Conservation (phyloP, 2,329 filamentous ascomycete species). For the Neoarthrinium moseri region DNA sequence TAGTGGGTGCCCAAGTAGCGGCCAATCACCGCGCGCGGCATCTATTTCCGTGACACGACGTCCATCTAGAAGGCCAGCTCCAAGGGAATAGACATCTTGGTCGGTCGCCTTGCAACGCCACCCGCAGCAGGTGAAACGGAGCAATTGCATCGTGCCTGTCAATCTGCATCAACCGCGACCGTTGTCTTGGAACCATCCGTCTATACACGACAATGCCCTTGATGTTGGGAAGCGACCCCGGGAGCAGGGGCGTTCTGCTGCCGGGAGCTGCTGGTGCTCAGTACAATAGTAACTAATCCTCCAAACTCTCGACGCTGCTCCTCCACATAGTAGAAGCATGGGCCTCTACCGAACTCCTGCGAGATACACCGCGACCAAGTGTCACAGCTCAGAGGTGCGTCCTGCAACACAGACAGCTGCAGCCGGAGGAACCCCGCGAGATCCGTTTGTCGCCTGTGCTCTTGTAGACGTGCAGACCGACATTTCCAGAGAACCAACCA, state of each 20-base stretch:
- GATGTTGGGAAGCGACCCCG: too few species aligned
- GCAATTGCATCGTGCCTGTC: slow-evolving; percentile 17
- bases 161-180: slow-evolving; percentile 16
- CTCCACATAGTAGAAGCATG: too few species aligned
- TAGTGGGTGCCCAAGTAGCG: slow-evolving; percentile 26
- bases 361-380: too few species aligned
- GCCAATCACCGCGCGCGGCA: slow-evolving; percentile 26
- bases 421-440: not conserved
- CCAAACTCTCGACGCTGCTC: too few species aligned
- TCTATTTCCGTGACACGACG: slow-evolving; percentile 6
- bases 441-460: not conserved
- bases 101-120: slow-evolving; percentile 15
- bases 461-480: slow-evolving; percentile 10
- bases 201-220: too few species aligned
- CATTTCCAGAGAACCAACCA: slow-evolving; percentile 11
- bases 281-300: too few species aligned
- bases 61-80: not conserved
- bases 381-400: too few species aligned
- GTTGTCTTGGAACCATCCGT: not conserved
- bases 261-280: too few species aligned
- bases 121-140: slow-evolving; percentile 17
- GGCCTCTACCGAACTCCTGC: too few species aligned
- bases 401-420: not conserved
- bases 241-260: too few species aligned
- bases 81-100: not conserved